Percentiles rank a stretch among this genome's conserved stretches.
Conservation (phyloP, 768 basidiomycete genomes). For the Rubroboletus pulcherrimus region DNA sequence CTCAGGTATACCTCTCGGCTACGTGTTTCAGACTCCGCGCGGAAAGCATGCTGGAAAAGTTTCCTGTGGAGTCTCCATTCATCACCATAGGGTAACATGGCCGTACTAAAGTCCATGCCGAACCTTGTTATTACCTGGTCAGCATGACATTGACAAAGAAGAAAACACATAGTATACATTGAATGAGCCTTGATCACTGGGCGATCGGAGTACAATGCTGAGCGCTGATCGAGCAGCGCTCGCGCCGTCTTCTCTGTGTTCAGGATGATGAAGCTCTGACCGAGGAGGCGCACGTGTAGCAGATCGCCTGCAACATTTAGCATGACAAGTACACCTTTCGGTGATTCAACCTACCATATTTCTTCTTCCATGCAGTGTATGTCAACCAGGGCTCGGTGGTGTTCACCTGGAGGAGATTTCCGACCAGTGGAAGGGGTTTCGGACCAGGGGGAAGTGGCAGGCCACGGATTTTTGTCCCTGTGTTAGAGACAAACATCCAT, state of each 20-base stretch:
- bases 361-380: constrained; percentile 33
- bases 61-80: constrained; percentile 31
- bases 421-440: constrained; percentile 28
- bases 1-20: constrained; percentile 20
- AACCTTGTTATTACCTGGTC: constrained; percentile 14
- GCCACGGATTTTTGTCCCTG: constrained; percentile 1
- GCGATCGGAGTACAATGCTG: constrained; percentile 27
- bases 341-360: constrained; percentile 24
- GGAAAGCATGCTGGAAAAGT: constrained; percentile 28
- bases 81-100: constrained; percentile 28
- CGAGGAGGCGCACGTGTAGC: constrained; percentile 20
- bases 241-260: constrained; percentile 29
- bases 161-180: constrained; percentile 5
- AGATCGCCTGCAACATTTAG: constrained; percentile 18
- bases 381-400: constrained; percentile 31
- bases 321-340: neutral
- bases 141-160: neutral
- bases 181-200: constrained; percentile 14
- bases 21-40: constrained; percentile 17
- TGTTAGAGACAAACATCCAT: constrained; percentile 1
- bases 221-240: constrained; percentile 27
- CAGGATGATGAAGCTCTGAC: constrained; percentile 23
- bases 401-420: constrained; percentile 28
- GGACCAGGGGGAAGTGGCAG: constrained; percentile 31
- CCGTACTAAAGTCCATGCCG: constrained; percentile 27